phyloP scores from a whole-genome alignment of 1,284 basidiomycete genomes.

The Singerocomus inundabilis region DNA sequence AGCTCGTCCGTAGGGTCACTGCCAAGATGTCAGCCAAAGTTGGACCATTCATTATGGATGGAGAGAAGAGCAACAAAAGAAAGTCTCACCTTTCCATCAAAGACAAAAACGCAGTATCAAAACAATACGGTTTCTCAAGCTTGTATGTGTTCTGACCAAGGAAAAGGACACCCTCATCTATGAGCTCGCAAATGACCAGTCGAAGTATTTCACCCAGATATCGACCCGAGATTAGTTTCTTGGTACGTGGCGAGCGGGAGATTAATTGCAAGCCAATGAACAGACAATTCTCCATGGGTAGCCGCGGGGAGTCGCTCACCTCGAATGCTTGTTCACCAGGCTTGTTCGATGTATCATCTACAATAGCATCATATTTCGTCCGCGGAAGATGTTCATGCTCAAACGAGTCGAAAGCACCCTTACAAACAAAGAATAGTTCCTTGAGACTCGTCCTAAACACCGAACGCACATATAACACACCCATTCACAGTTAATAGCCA shows the following conservation, averaged over 20 bases:
- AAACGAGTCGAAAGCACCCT: constrained; percentile 98
- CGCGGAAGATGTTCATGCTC: constrained; percentile 92
- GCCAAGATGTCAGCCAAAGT: constrained; percentile 11
- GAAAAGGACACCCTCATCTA: constrained; percentile 96
- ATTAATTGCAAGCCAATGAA: not conserved
- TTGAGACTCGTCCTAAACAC: not conserved
- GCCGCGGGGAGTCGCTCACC: constrained; percentile 37
- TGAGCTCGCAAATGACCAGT: constrained; percentile 91
- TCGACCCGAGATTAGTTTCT: constrained; percentile 98
- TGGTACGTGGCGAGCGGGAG: not conserved
- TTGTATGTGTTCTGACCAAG: constrained; percentile 98
- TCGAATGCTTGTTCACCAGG: constrained; percentile 93
- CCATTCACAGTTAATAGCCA: constrained; percentile 99
- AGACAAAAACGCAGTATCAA: constrained; percentile 96
- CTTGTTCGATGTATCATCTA: constrained; percentile 95
- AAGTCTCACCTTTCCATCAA: constrained; percentile 83
- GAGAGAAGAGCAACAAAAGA: not conserved
- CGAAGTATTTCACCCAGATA: constrained; percentile 97
- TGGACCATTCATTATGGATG: not conserved
- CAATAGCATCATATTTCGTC: constrained; percentile 91
- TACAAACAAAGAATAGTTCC: constrained; percentile 6
- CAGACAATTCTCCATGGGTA: not conserved
- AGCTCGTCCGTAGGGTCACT: constrained; percentile 98
- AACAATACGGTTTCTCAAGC: constrained; percentile 87
- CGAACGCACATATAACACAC: constrained; percentile 39